Conservation (phyloP, 768 basidiomycete species). For the Tricholoma flavovirens region DNA sequence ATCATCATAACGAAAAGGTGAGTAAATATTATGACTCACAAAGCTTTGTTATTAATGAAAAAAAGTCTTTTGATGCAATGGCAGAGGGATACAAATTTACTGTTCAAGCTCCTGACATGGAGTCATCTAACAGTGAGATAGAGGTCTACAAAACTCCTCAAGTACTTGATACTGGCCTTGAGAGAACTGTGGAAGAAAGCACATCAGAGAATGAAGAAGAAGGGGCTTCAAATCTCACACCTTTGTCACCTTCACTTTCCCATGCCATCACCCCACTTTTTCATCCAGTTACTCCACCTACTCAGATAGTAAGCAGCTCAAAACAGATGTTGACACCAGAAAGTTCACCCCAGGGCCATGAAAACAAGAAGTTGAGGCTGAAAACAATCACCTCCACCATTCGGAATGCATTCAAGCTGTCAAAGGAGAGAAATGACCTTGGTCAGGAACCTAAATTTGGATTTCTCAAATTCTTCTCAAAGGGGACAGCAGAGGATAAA, state of each 20-base stretch:
- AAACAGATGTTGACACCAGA: neutral
- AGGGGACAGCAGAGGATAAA: neutral
- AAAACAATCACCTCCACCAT: neutral
- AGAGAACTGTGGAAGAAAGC: neutral
- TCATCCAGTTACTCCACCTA: neutral
- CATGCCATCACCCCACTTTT: neutral
- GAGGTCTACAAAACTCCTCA: neutral
- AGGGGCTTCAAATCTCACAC: neutral
- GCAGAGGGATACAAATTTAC: neutral
- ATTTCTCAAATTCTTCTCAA: neutral
- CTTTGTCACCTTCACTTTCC: neutral
- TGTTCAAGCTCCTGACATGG: neutral
- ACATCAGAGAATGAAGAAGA: neutral
- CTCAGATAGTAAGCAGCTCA: constrained; percentile 1
- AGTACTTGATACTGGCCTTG: neutral
- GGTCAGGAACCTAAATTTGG: constrained; percentile 2
- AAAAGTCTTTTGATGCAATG: neutral
- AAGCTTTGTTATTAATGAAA: neutral
- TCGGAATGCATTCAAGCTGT: neutral
- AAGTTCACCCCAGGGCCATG: neutral
- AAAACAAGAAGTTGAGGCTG: neutral
- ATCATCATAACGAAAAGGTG: neutral
- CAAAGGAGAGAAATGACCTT: neutral
- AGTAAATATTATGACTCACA: neutral
- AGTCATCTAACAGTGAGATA: neutral